These are phyloP conservation scores for Voacanga thouarsii DNA, from an alignment of 257 asterid genomes.

Conservation along the genomic window DNA sequence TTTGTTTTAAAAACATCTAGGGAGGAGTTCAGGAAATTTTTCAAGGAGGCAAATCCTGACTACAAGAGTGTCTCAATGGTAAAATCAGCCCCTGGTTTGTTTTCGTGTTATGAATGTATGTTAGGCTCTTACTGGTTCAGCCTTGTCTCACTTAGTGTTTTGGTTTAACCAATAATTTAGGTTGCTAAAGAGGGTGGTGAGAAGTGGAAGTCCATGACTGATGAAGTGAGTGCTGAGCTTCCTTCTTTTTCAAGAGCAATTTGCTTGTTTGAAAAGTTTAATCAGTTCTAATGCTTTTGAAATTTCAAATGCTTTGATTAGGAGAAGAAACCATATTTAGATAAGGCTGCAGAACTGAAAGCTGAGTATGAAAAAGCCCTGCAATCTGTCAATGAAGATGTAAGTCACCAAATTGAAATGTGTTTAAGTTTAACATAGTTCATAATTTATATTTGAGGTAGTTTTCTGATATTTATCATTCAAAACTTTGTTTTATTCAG, in stretches of 20 bases:
- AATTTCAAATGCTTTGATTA: too few relatives aligned
- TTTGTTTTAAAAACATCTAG: constrained; percentile 23
- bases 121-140: not conserved
- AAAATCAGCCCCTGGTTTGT: not conserved
- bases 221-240: too few relatives aligned
- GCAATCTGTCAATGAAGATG: constrained; percentile 8
- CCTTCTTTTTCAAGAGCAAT: too few relatives aligned
- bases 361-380: too few relatives aligned
- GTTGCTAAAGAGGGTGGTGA: too few relatives aligned
- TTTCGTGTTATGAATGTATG: not conserved
- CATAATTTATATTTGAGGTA: not conserved
- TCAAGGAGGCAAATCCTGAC: constrained; percentile 71
- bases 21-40: constrained; percentile 69
- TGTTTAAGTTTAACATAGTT: not conserved
- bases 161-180: too few relatives aligned
- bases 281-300: too few relatives aligned
- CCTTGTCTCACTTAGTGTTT: not conserved
- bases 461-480: not conserved
- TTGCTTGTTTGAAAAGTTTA: too few relatives aligned
- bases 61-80: constrained; percentile 56
- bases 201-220: too few relatives aligned
- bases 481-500: constrained; percentile 16
- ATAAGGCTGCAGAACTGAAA: too few relatives aligned
- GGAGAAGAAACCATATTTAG: too few relatives aligned
- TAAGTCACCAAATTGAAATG: not conserved